Evolutionary conservation across 176 grass and related monocot species (phyloP).

Genomic region (Miscanthus lutarioriparius): DNA sequence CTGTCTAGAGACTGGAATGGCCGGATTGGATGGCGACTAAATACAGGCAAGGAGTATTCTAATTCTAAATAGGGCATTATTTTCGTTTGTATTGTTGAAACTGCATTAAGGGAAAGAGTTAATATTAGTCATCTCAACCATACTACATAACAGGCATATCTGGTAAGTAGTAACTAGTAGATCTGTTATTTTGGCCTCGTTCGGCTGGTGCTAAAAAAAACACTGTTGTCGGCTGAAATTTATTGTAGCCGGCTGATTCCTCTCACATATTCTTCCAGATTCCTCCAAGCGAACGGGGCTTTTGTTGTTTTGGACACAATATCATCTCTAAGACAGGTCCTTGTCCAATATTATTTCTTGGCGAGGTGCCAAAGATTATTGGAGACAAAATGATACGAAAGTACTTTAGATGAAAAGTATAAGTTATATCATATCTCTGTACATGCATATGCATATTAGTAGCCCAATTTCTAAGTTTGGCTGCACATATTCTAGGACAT

Average conservation of each 20-base stretch:
- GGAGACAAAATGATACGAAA: not conserved
- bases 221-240: too few species aligned
- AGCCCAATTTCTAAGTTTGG: not conserved
- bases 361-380: not conserved
- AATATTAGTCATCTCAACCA: not conserved
- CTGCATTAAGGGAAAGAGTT: not conserved
- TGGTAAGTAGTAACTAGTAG: not conserved
- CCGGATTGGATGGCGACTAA: not conserved
- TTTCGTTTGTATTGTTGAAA: not conserved
- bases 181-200: too few species aligned
- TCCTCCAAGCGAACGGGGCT: too few species aligned
- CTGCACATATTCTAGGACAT: not conserved
- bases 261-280: too few species aligned
- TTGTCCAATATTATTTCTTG: not conserved
- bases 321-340: not conserved
- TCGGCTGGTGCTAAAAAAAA: too few species aligned
- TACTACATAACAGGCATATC: not conserved
- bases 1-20: not conserved
- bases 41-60: not conserved
- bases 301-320: not conserved
- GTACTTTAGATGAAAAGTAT: not conserved
- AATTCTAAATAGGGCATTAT: not conserved
- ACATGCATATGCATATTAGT: not conserved
- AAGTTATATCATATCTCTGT: not conserved
- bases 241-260: too few species aligned